Conservation (phyloP, 2,329 filamentous ascomycete genomes). For the Neoscytalidium dimidiatum region DNA sequence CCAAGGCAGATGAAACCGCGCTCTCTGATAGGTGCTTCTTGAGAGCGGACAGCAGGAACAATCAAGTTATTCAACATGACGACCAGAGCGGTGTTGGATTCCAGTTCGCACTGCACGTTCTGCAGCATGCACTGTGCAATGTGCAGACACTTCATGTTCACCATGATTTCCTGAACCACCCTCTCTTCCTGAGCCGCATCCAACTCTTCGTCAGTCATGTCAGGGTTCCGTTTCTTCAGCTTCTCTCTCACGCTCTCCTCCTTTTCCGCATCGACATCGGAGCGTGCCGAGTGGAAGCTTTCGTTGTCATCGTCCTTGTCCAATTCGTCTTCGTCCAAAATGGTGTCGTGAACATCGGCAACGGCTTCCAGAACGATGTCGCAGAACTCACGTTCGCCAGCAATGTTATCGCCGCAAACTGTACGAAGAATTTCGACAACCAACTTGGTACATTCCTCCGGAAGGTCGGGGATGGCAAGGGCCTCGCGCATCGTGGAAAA, state of each 20-base stretch:
- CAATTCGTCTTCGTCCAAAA: conserved; percentile 69
- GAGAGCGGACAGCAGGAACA: conserved; percentile 89
- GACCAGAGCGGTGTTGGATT: conserved; percentile 87
- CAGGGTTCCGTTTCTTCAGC: conserved; percentile 43
- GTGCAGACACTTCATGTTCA: conserved; percentile 97
- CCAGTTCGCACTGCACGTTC: conserved; percentile 84
- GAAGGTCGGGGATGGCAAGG: conserved; percentile 81
- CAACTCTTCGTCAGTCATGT: conserved; percentile 64
- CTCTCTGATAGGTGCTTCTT: conserved; percentile 90
- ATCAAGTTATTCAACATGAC: conserved; percentile 98
- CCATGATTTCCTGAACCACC: conserved; percentile 85
- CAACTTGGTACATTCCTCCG: conserved; percentile 90
- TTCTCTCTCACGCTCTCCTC: conserved; percentile 50
- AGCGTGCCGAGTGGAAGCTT: conserved; percentile 92
- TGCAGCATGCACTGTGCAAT: conserved; percentile 97
- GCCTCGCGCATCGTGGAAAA: conserved; percentile 85
- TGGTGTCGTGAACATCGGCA: conserved; percentile 93
- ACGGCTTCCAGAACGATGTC: conserved; percentile 88
- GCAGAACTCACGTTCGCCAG: conserved; percentile 80
- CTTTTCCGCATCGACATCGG: conserved; percentile 75
- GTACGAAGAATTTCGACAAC: conserved; percentile 78
- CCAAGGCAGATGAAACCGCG: conserved; percentile 86
- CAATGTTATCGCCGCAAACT: conserved; percentile 74
- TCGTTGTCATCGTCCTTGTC: conserved; percentile 55
- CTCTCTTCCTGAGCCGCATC: conserved; percentile 54